Base-by-base conservation (phyloP, 1,284 basidiomycete genomes). In the Trametes pubescens region DNA sequence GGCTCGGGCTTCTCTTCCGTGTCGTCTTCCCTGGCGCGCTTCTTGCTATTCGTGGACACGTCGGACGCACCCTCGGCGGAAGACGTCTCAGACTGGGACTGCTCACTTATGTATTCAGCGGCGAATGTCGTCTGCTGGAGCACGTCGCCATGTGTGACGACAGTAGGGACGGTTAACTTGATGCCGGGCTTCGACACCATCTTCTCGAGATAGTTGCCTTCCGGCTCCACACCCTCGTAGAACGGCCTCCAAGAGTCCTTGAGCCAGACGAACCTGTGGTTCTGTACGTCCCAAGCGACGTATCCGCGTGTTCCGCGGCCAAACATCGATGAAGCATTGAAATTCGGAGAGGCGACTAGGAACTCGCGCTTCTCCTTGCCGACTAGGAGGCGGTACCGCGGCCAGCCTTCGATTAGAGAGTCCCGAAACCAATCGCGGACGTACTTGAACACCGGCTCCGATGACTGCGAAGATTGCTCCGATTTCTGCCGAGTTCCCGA, bases 171-270 rank as follows among this genome's bases (percentile, higher is more conserved):
- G 40, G 18, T 43, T 16, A 43, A 7, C 40, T 43, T 32, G 29
- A 32, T 32, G 29, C 8, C 26, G 9, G 29, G 16, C 16, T 22
- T n/a, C 4, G n/a, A 9, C 16, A 13, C 26, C 16, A 65, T 18
- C 37, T 38, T 34, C 16, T 29, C 8, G 3, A 65, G 51, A n/a
- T 43, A 43, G 16, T 14, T 32, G 6, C 65, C 65, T 40, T 66
- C 65, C 5, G 51, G 35, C 14, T 60, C 44, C n/a, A 63, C 51
- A 16, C 29, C 38, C 16, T 21, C 26, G 32, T 60, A 60, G 53
- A 21, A 59, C 9, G 38, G 29, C 5, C 65, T 49, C 65, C 65
- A 66, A 7, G 57, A 38, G 56, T 66, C 65, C 62, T 66, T 64
- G 14, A 66, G 32, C 22, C 37, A 64, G 5, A 61, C 62, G 22